Evolutionary conservation across 331 rosid species (phyloP).

Genomic region (Malus hybrid): DNA sequence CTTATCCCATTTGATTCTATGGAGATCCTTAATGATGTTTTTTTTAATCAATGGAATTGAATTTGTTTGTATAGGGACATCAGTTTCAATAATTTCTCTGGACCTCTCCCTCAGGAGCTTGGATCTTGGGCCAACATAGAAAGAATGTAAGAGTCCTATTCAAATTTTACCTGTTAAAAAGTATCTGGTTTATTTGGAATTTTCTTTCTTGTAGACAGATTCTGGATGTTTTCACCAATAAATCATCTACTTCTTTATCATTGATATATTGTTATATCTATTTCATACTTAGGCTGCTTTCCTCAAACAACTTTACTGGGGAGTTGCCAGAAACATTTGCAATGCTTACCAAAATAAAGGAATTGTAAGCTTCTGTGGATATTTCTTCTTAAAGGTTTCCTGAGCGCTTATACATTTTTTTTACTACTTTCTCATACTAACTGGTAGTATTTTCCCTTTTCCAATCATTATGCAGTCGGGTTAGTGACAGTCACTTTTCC

Average conservation of each 20-base stretch:
- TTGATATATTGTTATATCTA: background rate
- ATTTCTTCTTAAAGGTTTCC: background rate
- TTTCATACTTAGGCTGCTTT: slow-evolving; percentile 27
- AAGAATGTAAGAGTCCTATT: slow-evolving; percentile 42
- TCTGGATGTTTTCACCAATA: background rate
- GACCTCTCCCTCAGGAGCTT: slow-evolving; percentile 53
- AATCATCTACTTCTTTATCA: background rate
- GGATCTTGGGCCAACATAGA: slow-evolving; percentile 46
- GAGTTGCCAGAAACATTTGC: slow-evolving; percentile 52
- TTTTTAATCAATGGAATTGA: background rate
- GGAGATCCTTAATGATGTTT: background rate
- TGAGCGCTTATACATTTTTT: background rate
- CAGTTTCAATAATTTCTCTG: slow-evolving; percentile 61
- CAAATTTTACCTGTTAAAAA: background rate
- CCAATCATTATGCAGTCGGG: too few relatives aligned
- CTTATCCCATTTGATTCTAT: background rate
- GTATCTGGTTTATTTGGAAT: background rate
- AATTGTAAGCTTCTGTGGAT: slow-evolving; percentile 42
- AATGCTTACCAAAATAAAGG: slow-evolving; percentile 33
- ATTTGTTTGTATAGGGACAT: slow-evolving; percentile 26
- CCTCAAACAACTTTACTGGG: slow-evolving; percentile 64
- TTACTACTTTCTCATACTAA: too few relatives aligned
- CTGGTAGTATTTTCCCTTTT: too few relatives aligned
- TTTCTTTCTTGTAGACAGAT: background rate
- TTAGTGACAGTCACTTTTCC: too few relatives aligned